Evolutionary conservation across 2,329 filamentous ascomycete species (phyloP).

Genomic region (Herpotrichia juniperi): DNA sequence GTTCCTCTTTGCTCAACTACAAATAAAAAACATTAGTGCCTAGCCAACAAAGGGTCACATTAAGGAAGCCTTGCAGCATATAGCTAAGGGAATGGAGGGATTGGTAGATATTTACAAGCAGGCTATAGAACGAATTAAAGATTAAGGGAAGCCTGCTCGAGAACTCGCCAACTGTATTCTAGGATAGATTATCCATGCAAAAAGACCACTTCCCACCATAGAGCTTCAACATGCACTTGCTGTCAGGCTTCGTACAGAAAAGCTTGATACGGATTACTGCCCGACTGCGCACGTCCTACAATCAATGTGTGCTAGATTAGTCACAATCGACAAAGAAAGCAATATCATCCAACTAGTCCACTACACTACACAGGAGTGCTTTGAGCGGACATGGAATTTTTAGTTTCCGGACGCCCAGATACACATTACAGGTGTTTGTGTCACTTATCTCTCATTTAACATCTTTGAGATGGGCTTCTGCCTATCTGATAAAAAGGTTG

Average conservation of each 20-base stretch:
- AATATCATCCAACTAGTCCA: constrained; percentile 26
- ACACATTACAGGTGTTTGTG: constrained; percentile 24
- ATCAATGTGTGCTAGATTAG: not conserved
- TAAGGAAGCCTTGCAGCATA: not conserved
- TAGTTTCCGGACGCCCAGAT: constrained; percentile 23
- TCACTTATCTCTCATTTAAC: constrained; percentile 34
- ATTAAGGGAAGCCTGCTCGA: not conserved
- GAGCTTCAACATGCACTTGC: not conserved
- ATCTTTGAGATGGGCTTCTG: constrained; percentile 13
- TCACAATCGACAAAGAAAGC: not conserved
- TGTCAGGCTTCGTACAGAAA: not conserved
- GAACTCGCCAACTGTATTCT: not conserved
- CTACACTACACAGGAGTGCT: constrained; percentile 25
- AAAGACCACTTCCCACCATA: not conserved
- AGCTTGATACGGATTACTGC: not conserved
- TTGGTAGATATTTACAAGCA: not conserved
- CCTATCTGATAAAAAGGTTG: not conserved
- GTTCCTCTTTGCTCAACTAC: constrained; percentile 2
- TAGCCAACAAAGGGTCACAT: constrained; percentile 1
- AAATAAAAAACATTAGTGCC: not conserved
- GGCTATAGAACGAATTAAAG: not conserved
- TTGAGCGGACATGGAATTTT: constrained; percentile 23
- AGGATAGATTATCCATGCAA: not conserved
- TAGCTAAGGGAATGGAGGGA: not conserved
- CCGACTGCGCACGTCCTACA: not conserved